Evolutionary conservation across 495 filamentous ascomycete species (phyloP), one percentile per base, ranked within the genome.

Genomic region (Filosporella fistucella): DNA sequence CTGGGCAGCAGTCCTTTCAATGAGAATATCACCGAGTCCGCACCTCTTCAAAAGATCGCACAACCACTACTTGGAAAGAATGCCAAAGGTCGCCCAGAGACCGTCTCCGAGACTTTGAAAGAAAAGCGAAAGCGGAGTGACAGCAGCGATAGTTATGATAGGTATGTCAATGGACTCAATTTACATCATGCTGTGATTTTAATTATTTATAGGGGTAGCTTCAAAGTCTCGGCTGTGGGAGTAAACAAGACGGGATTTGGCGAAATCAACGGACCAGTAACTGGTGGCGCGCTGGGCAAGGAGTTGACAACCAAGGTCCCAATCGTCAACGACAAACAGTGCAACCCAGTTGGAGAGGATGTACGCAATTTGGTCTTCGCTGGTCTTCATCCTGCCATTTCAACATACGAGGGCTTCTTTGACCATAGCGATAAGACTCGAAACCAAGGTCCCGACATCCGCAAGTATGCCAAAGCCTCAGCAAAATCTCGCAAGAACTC

Each of bases 311-410:
- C 58, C 33, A 78, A 77, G 44, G 80, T 80, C 0, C 84, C 82
- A 0, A 79, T 94, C 17, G 86, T 96, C 61, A 80, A 81, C 47
- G 93, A 96, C 34, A 52, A 64, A 6, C 86, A 88, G 59, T 95
- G 89, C 69, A 96, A 96, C 60, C 93, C 93, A 0, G 81, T 89
- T 20, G 85, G 94, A 59, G 81, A 82, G 14, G 69, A 65, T 2
- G 73, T 94, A 26, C 82, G 89, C 13, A 67, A 80, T 4, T 78
- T 77, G 34, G 95, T 98, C 42, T 70, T 95, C 14, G 73, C 77
- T 4, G 76, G 81, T 14, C 65, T 87, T 33, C 76, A 86, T 17
- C 84, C 89, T 18, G 77, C 85, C 6, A 71, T 97, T 1, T 71
- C 66, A 26, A 75, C 80, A 0, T 91, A 89, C 59, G 67, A 82